Conservation (phyloP, 2,329 filamentous ascomycete species). For the Aspergillus sclerotialis region DNA sequence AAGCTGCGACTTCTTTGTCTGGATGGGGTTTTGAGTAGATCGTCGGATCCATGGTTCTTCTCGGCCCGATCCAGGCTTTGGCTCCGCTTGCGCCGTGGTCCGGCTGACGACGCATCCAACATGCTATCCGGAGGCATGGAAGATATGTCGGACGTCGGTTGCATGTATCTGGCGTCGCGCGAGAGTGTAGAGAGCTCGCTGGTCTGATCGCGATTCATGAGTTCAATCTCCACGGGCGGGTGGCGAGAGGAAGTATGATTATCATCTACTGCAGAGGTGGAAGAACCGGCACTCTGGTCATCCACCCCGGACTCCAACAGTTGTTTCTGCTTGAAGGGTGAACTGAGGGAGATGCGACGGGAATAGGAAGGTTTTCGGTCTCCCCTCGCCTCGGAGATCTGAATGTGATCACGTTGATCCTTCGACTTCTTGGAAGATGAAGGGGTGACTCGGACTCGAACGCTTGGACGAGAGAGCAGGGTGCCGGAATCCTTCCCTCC, state of each 20-base stretch:
- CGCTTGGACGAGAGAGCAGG: conserved; percentile 68
- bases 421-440: conserved; percentile 54
- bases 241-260: conserved; percentile 63
- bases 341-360: conserved; percentile 58
- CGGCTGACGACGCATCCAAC: conserved; percentile 50
- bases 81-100: conserved; percentile 42
- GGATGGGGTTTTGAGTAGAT: conserved; percentile 53
- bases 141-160: conserved; percentile 77
- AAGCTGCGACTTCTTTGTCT: conserved; percentile 55
- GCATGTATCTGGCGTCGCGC: conserved; percentile 57
- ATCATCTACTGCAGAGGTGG: conserved; percentile 71
- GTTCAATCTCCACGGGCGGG: conserved; percentile 81
- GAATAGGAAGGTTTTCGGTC: conserved; percentile 65
- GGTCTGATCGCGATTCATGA: conserved; percentile 59
- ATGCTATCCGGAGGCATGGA: conserved; percentile 69
- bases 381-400: conserved; percentile 75
- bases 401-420: conserved; percentile 57
- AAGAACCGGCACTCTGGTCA: conserved; percentile 62
- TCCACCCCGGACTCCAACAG: conserved; percentile 41
- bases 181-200: conserved; percentile 59
- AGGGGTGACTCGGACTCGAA: conserved; percentile 72
- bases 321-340: conserved; percentile 31
- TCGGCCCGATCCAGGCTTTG: conserved; percentile 42
- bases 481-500: conserved; percentile 55
- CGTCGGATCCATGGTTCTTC: conserved; percentile 22